Evolutionary conservation across 2,329 filamentous ascomycete genomes (phyloP).

Genomic region (Microsporum canis): DNA sequence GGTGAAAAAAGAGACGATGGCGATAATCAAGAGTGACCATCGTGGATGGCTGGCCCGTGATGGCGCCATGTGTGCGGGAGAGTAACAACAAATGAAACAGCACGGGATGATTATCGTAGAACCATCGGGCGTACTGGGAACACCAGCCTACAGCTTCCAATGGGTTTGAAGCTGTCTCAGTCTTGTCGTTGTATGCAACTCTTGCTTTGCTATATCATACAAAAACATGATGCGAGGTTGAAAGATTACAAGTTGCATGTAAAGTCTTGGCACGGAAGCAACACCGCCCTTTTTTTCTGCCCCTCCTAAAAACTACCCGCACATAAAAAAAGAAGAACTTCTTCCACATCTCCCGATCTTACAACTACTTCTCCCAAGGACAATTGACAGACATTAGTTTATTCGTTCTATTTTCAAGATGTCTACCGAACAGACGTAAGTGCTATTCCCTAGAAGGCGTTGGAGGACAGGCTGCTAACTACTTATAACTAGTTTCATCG

Average conservation of each 20-base stretch:
- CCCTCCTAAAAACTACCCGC: not conserved
- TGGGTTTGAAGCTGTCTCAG: not conserved
- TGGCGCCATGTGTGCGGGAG: constrained; percentile 10
- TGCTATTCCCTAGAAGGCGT: constrained; percentile 16
- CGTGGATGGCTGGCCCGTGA: constrained; percentile 23
- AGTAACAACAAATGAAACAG: not conserved
- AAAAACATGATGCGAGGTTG: not conserved
- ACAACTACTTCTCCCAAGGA: not conserved
- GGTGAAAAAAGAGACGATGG: constrained; percentile 49
- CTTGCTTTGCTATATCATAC: not conserved
- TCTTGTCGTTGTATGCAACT: not conserved
- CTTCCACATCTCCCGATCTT: constrained; percentile 35
- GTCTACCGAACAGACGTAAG: constrained; percentile 83
- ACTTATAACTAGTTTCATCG: constrained; percentile 72
- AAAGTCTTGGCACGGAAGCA: not conserved
- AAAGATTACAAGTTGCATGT: not conserved
- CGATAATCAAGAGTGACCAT: constrained; percentile 51
- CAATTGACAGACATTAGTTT: not conserved
- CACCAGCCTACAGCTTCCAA: not conserved
- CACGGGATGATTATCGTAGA: not conserved
- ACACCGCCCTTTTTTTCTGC: not conserved
- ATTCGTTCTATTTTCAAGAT: constrained; percentile 41
- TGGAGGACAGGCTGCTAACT: constrained; percentile 11
- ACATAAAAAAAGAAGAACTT: constrained; percentile 17
- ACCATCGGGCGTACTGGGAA: not conserved